phyloP scores from a whole-genome alignment of 352 stramenopile species.

The Bremia lactucae region DNA sequence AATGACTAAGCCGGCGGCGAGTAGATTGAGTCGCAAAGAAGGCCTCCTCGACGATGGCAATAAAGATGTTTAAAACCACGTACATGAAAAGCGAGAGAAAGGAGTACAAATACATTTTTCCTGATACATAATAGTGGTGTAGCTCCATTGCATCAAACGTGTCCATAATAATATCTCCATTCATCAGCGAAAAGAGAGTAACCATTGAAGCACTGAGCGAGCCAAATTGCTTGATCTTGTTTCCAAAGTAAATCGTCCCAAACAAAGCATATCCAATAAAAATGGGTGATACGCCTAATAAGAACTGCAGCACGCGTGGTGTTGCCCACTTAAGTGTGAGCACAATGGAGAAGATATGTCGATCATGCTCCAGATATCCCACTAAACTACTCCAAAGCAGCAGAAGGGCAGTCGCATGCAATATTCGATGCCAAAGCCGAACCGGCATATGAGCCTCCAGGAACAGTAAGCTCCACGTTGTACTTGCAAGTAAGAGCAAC shows the following conservation, averaged over 20 bases:
- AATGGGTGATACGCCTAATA: conserved; percentile 81
- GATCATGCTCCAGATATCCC: conserved; percentile 83
- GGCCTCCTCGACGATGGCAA: conserved; percentile 85
- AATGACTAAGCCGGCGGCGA: conserved; percentile 42
- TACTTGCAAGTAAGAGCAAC: conserved; percentile 44
- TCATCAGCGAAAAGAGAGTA: conserved; percentile 85
- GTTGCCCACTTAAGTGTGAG: conserved; percentile 75
- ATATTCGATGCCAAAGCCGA: conserved; percentile 56
- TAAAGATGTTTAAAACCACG: conserved; percentile 88
- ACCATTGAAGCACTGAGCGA: conserved; percentile 54
- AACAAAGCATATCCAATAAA: conserved; percentile 85
- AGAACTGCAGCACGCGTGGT: conserved; percentile 78
- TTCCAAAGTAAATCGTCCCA: conserved; percentile 83
- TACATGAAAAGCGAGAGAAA: conserved; percentile 91
- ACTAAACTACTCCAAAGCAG: conserved; percentile 79
- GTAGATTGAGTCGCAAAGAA: conserved; percentile 83
- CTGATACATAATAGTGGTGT: conserved; percentile 50
- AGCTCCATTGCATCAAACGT: conserved; percentile 80
- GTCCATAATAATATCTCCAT: conserved; percentile 86
- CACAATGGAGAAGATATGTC: conserved; percentile 84
- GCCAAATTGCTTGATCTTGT: conserved; percentile 67
- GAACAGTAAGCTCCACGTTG: conserved; percentile 59
- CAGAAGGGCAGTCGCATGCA: conserved; percentile 58
- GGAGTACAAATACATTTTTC: conserved; percentile 78
- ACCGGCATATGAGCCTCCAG: conserved; percentile 68